A percentile compares a stretch with the other conserved stretches of the same genome.
Conservation (phyloP, 768 basidiomycete species). For the Termitomyces sp. region DNA sequence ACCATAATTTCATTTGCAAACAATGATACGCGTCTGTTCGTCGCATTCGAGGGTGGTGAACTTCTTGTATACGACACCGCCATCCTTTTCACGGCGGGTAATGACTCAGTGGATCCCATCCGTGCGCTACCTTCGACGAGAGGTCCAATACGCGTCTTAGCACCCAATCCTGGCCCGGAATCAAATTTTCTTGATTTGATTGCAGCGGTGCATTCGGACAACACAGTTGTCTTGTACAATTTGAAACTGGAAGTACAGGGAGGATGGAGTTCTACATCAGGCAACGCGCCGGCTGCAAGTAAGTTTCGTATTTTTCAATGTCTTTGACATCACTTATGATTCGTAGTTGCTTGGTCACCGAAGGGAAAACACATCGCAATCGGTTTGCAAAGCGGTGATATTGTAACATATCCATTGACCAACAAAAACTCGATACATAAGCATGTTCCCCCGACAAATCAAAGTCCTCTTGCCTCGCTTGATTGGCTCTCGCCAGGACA, state of each 20-base stretch:
- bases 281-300: constrained; percentile 58
- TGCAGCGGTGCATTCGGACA: constrained; percentile 48
- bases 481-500: constrained; percentile 68
- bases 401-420: constrained; percentile 60
- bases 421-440: constrained; percentile 53
- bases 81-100: constrained; percentile 42
- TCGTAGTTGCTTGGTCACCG: constrained; percentile 79
- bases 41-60: constrained; percentile 56
- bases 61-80: constrained; percentile 59
- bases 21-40: constrained; percentile 56
- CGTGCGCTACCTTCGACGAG: constrained; percentile 44
- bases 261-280: constrained; percentile 49
- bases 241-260: constrained; percentile 49
- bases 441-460: constrained; percentile 56
- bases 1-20: constrained; percentile 53
- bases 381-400: constrained; percentile 65
- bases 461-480: constrained; percentile 45
- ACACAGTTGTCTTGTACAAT: constrained; percentile 58
- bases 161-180: constrained; percentile 61
- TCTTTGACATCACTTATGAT: neutral
- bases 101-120: constrained; percentile 40
- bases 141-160: constrained; percentile 47
- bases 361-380: constrained; percentile 84
- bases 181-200: constrained; percentile 49
- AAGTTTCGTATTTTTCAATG: constrained; percentile 20